Evolutionary conservation across 75 land plant genomes (phyloP), one percentile per base, ranked within the genome.

Genomic region (Sequoiadendron giganteum): DNA sequence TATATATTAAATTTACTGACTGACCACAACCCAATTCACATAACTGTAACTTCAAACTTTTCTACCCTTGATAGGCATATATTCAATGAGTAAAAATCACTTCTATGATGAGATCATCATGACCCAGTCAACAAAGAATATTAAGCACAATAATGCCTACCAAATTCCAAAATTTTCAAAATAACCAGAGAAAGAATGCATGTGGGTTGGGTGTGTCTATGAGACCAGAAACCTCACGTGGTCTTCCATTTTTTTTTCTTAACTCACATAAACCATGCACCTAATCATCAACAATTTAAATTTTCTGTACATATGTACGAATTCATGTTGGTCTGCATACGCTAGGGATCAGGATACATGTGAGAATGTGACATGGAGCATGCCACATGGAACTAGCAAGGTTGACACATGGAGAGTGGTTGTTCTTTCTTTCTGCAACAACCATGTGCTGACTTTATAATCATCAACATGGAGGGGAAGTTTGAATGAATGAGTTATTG

Each of bases 401-500:
- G 0, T 6, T 65, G 70, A 65, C 70, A 65, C 28, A 25, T 21
- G 82, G 82, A 13, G 16, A 18, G 45, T 25, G 19, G 45, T 19
- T 5, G 40, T 2, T 32, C 18, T 39, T 19, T 16, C 36, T 11
- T 6, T 40, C 82, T 79, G 82, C 82, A 79, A 79, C 82, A 18
- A 79, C 36, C 82, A 79, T 79, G 82, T 79, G 82, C 82, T 79
- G 28, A 39, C 82, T 42, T 79, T 39, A 48, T 78, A 38, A 78
- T 1, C 19, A 40, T 39, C 25, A 25, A 79, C 43, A 79, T 79
- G 25, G 45, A 1, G 16, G 25, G 82, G 10, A 39, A 14, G 2
- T 40, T 19, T n/a, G n/a, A n/a, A n/a, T 18, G 82, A 40, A 79
- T 79, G 82, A 79, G 25, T 18, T 19, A 39, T 18, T 40, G 45